Conservation (phyloP, 768 basidiomycete genomes). For the Trametopsis cervina region DNA sequence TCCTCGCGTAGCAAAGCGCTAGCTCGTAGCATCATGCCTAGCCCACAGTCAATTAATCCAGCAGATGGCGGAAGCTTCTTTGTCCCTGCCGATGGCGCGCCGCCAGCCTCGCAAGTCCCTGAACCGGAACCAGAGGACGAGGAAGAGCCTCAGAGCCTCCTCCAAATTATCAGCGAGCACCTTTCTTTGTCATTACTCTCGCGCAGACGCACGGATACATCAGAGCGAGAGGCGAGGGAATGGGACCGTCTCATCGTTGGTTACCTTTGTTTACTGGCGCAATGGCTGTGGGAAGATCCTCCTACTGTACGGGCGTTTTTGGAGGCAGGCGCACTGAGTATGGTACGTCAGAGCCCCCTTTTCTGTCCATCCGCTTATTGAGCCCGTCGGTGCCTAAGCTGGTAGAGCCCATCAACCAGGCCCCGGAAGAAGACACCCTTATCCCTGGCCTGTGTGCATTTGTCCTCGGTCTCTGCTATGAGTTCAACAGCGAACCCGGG, state of each 20-base stretch:
- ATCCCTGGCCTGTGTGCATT: constrained; percentile 90
- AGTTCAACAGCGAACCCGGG: constrained; percentile 92
- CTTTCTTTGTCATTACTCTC: constrained; percentile 81
- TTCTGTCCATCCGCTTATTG: not conserved
- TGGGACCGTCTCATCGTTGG: constrained; percentile 88
- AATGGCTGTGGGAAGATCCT: constrained; percentile 98
- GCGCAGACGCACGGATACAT: constrained; percentile 57
- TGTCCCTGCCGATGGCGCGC: constrained; percentile 58
- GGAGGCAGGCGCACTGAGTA: constrained; percentile 82
- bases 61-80: constrained; percentile 47
- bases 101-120: constrained; percentile 27
- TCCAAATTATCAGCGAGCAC: constrained; percentile 87
- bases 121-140: constrained; percentile 34
- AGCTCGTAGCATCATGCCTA: constrained; percentile 60
- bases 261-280: constrained; percentile 75
- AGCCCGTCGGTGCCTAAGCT: constrained; percentile 41
- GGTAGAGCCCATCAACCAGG: constrained; percentile 91
- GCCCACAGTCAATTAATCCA: constrained; percentile 25
- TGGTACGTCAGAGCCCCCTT: constrained; percentile 56
- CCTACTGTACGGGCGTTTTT: constrained; percentile 83
- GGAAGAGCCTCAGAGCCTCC: constrained; percentile 64
- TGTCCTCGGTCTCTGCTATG: constrained; percentile 89
- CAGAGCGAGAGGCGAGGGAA: constrained; percentile 69
- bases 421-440: constrained; percentile 74
- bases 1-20: constrained; percentile 57